Base-by-base conservation (phyloP, 805 yeast species). In the Metschnikowia amazonensis region DNA sequence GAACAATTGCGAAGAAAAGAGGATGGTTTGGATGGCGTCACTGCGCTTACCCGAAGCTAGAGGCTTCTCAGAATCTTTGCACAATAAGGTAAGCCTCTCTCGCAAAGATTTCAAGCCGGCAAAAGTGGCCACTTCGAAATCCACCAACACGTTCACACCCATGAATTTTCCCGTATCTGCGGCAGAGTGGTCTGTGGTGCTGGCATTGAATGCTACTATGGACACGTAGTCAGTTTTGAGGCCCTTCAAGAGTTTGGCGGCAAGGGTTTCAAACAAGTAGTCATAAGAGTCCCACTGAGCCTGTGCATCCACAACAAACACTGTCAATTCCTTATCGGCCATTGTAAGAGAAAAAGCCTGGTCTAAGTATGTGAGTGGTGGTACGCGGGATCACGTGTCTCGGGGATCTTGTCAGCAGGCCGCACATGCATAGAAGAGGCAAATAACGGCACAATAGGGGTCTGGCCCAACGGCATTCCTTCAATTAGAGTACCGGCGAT, bases 231-330 rank as follows among this genome's bases (percentile, higher is more conserved):
- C 79, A 1, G 76, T 70, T 50, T 66, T 63, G 14, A 78, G 65
- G 48, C 75, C 79, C 18, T 61, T 58, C 47, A 74, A 50, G 5
- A 72, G 69, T n/a, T 58, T 51, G 4, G 63, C 67, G 10, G 70
- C 60, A 51, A 62, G 77, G 70, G 73, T 16, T 65, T 71, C 51
- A 67, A 75, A 47, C 57, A 69, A 66, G 68, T 61, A 31, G 65
- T 59, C 20, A 59, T 61, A 46, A 51, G 64, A 31, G 63, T 73
- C 59, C 80, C 73, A 57, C 51, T 74, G 51, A 57, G 68, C 65
- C 9, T 77, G 70, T 11, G 74, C 62, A 57, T 82, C 87, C 13
- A 79, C 68, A 8, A 80, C 66, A 51, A 75, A 79, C 1, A 67
- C 62, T 0, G 81, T 75, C 27, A 65, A 63, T 43, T 70, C 76